Conservation (phyloP, 129 eudicot genomes). For the Helianthus tuberosus region DNA sequence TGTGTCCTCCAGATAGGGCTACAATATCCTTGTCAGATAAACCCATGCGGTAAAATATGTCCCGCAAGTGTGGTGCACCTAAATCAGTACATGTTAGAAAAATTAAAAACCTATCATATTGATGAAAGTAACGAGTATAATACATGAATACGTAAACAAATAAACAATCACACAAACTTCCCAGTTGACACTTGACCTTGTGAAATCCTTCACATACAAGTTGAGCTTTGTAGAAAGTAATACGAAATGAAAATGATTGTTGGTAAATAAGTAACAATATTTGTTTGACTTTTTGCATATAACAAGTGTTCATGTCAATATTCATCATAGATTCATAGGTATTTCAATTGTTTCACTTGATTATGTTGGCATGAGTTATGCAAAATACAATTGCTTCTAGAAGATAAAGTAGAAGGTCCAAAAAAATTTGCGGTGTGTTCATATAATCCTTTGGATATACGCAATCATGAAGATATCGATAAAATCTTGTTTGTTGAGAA, state of each 20-base stretch:
- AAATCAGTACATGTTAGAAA: constrained; percentile 19
- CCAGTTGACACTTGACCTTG: constrained; percentile 8
- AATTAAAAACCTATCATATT: background rate
- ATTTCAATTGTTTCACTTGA: background rate
- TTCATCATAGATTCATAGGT: constrained; percentile 5
- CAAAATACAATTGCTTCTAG: background rate
- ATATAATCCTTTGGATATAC: background rate
- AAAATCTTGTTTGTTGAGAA: constrained; percentile 5
- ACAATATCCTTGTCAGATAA: constrained; percentile 92
- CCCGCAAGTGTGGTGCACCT: constrained; percentile 90
- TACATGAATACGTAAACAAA: constrained; percentile 13
- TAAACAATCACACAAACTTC: constrained; percentile 5
- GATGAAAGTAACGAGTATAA: constrained; percentile 1
- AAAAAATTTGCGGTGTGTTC: background rate
- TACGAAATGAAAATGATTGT: background rate
- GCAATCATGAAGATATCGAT: background rate
- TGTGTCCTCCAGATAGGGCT: constrained; percentile 95
- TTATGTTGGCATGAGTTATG: constrained; percentile 7
- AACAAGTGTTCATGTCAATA: constrained; percentile 3
- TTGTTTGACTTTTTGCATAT: background rate
- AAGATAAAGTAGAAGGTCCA: background rate
- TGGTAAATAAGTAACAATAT: background rate
- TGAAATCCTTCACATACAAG: background rate
- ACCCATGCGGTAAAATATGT: constrained; percentile 91
- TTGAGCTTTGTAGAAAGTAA: background rate